These are phyloP conservation scores for Ensete glaucum DNA, from an alignment of 176 grass and related monocot genomes.

Conservation along the genomic window DNA sequence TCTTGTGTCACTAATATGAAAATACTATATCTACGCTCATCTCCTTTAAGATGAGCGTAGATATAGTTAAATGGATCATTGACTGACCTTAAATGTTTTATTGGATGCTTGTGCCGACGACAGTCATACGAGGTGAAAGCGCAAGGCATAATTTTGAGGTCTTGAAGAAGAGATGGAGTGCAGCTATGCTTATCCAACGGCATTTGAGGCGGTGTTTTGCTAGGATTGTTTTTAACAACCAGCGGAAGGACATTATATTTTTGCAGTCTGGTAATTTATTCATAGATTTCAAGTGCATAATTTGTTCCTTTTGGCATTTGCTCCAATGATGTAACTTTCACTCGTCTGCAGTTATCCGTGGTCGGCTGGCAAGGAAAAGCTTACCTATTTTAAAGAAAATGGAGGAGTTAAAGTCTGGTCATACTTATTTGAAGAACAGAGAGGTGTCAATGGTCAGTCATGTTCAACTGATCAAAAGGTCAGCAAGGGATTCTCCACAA, in stretches of 20 bases:
- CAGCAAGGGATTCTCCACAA: not conserved
- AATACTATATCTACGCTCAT: not conserved
- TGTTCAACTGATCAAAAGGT: not conserved
- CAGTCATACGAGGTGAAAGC: slow-evolving; percentile 70
- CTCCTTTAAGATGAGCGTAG: not conserved
- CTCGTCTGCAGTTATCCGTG: slow-evolving; percentile 46
- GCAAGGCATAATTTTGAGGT: slow-evolving; percentile 42
- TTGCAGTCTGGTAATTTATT: slow-evolving; percentile 68
- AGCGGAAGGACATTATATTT: slow-evolving; percentile 53
- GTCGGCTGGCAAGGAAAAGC: slow-evolving; percentile 62
- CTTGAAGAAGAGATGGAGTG: slow-evolving; percentile 64
- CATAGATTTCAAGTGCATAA: slow-evolving; percentile 23
- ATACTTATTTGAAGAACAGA: not conserved
- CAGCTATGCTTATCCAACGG: slow-evolving; percentile 83
- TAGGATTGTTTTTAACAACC: slow-evolving; percentile 32
- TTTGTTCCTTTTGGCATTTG: slow-evolving; percentile 7
- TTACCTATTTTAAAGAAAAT: slow-evolving; percentile 41
- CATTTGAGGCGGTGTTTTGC: slow-evolving; percentile 48
- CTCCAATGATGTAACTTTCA: not conserved
- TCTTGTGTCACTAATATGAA: not conserved
- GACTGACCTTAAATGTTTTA: not conserved
- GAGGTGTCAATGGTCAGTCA: not conserved
- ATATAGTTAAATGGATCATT: not conserved
- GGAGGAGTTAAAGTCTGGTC: slow-evolving; percentile 21
- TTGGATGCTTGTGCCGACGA: not conserved